Conservation (phyloP, 768 basidiomycete genomes). For the Solioccasus polychromus region DNA sequence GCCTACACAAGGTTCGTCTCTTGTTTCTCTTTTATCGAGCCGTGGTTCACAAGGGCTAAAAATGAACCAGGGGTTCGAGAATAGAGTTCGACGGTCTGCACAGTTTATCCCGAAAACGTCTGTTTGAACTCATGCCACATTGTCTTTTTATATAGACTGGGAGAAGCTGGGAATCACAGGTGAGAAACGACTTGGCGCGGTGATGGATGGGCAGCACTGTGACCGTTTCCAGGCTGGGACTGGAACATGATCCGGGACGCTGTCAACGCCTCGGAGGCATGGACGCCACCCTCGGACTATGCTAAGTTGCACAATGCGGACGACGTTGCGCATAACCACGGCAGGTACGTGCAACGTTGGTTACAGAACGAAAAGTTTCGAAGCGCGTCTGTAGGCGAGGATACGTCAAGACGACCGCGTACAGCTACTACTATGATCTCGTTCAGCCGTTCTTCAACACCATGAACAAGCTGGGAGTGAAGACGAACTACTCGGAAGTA, state of each 20-base stretch:
- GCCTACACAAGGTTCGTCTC: conserved; percentile 8
- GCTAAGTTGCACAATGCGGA: conserved; percentile 14
- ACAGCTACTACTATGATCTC: conserved; percentile 17
- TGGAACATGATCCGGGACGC: conserved; percentile 12
- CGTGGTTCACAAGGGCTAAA: too few relatives aligned
- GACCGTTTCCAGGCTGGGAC: conserved; percentile 11
- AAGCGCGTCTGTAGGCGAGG: conserved; percentile 1
- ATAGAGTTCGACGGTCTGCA: conserved; percentile 15
- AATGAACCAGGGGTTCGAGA: conserved; percentile 7
- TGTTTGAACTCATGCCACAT: not conserved
- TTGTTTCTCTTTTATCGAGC: not conserved
- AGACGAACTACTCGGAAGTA: conserved; percentile 13
- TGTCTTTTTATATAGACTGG: conserved; percentile 4
- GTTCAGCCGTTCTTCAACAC: conserved; percentile 13
- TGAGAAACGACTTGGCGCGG: too few relatives aligned
- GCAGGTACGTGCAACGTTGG: conserved; percentile 6
- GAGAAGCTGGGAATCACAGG: conserved; percentile 14
- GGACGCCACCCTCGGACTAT: conserved; percentile 12
- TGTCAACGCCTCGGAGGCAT: conserved; percentile 12
- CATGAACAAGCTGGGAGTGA: conserved; percentile 15
- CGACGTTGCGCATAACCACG: conserved; percentile 6
- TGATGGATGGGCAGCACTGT: not conserved
- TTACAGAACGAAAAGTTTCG: not conserved
- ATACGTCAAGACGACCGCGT: conserved; percentile 14
- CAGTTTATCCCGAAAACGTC: not conserved